A percentile compares a stretch with the other conserved stretches of the same genome.
These are phyloP conservation scores for Dactylonectria macrodidyma DNA, from an alignment of 2,329 filamentous ascomycete genomes.

Conservation along the genomic window DNA sequence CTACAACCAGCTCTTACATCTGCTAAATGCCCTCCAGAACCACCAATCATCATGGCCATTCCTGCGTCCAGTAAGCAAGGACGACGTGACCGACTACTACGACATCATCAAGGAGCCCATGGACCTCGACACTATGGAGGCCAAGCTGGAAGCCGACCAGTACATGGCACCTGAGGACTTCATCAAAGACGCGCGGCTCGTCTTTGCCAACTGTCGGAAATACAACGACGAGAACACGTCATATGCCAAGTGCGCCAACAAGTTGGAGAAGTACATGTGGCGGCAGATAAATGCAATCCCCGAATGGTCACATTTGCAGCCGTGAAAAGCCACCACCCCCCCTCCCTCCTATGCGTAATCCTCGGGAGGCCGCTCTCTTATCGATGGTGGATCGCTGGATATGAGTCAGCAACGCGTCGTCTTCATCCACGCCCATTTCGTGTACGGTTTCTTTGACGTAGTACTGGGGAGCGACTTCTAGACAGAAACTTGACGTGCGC, in stretches of 20 bases:
- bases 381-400: too few relatives aligned
- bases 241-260: constrained; percentile 95
- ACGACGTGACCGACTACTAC: constrained; percentile 98
- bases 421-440: too few relatives aligned
- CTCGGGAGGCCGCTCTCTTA: too few relatives aligned
- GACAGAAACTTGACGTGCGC: too few relatives aligned
- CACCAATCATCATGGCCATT: constrained; percentile 96
- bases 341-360: too few relatives aligned
- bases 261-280: constrained; percentile 96
- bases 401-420: too few relatives aligned
- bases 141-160: constrained; percentile 92
- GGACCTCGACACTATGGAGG: constrained; percentile 96
- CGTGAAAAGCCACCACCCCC: too few relatives aligned
- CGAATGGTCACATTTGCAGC: constrained; percentile 81
- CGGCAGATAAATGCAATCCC: constrained; percentile 90
- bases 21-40: constrained; percentile 96
- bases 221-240: constrained; percentile 97
- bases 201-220: constrained; percentile 94
- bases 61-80: constrained; percentile 90
- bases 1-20: constrained; percentile 92
- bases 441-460: too few relatives aligned
- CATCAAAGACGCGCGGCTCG: constrained; percentile 86
- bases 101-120: constrained; percentile 98
- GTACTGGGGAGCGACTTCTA: too few relatives aligned
- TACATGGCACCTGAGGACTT: constrained; percentile 95